phyloP scores from a whole-genome alignment of 1,284 basidiomycete genomes.

The Rhizoctonia solani region DNA sequence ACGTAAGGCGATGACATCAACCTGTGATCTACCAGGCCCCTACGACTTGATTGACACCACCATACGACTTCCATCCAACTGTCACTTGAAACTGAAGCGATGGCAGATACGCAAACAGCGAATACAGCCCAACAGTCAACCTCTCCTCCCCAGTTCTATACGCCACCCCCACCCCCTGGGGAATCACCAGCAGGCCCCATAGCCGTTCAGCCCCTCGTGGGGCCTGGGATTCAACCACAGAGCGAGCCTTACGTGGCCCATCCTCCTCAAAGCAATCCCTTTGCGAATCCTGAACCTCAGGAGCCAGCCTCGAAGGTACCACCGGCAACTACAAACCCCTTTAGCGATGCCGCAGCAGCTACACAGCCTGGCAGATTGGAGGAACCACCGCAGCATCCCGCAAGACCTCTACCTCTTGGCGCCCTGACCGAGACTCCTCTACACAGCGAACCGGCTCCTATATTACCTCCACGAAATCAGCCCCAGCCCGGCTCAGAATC shows the following conservation, averaged over 20 bases:
- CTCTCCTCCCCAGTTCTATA: conserved; percentile 6
- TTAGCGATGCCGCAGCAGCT: conserved; percentile 10
- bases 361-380: not conserved
- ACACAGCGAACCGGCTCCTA: conserved; percentile 29
- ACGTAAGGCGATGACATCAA: conserved; percentile 30
- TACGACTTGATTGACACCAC: conserved; percentile 19
- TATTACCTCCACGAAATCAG: conserved; percentile 2
- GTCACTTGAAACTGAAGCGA: not conserved
- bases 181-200: not conserved
- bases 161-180: conserved; percentile 19
- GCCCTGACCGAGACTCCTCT: conserved; percentile 1
- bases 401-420: conserved; percentile 1
- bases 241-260: not conserved
- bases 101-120: conserved; percentile 1
- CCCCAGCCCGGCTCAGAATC: not conserved
- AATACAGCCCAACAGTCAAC: not conserved
- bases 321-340: conserved; percentile 5
- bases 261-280: not conserved
- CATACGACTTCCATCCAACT: not conserved
- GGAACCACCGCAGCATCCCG: conserved; percentile 27
- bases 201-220: not conserved
- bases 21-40: not conserved
- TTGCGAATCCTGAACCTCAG: not conserved
- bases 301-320: not conserved
- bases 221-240: not conserved